Evolutionary conservation across 2,329 filamentous ascomycete genomes (phyloP).

Genomic region (Ciborinia camelliae): DNA sequence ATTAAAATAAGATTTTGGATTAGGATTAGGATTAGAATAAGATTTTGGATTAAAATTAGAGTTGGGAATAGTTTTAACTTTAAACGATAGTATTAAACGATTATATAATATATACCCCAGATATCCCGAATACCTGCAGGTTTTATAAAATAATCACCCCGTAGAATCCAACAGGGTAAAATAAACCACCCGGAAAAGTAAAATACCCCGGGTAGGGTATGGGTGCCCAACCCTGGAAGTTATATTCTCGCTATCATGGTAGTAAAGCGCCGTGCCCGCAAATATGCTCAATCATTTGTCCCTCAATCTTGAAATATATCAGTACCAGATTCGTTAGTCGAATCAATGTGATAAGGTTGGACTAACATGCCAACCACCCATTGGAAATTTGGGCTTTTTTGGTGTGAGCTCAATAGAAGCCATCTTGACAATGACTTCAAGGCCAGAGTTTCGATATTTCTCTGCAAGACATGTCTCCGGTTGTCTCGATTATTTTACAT

Average conservation of each 20-base stretch:
- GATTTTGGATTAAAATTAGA: too few relatives aligned
- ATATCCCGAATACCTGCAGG: too few relatives aligned
- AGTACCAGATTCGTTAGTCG: not conserved
- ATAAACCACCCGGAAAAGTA: too few relatives aligned
- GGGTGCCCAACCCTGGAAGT: too few relatives aligned
- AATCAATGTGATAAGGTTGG: not conserved
- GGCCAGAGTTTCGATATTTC: constrained; percentile 35
- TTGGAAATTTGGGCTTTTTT: constrained; percentile 48
- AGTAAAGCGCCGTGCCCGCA: constrained; percentile 52
- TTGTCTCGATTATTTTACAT: not conserved
- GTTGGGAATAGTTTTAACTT: too few relatives aligned
- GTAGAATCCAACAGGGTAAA: too few relatives aligned
- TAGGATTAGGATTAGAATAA: too few relatives aligned
- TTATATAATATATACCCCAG: too few relatives aligned
- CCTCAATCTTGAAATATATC: not conserved
- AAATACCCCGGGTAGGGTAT: too few relatives aligned
- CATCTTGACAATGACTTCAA: constrained; percentile 64
- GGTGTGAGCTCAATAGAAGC: constrained; percentile 57
- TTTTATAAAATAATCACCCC: too few relatives aligned
- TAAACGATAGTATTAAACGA: too few relatives aligned
- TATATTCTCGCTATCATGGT: constrained; percentile 50
- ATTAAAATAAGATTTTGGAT: too few relatives aligned
- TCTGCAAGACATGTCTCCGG: constrained; percentile 4
- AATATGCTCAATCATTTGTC: constrained; percentile 49
- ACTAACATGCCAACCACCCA: constrained; percentile 47